Evolutionary conservation across 805 yeast species (phyloP), one percentile per base, ranked within the genome.

Genomic region (Pichia manshurica): DNA sequence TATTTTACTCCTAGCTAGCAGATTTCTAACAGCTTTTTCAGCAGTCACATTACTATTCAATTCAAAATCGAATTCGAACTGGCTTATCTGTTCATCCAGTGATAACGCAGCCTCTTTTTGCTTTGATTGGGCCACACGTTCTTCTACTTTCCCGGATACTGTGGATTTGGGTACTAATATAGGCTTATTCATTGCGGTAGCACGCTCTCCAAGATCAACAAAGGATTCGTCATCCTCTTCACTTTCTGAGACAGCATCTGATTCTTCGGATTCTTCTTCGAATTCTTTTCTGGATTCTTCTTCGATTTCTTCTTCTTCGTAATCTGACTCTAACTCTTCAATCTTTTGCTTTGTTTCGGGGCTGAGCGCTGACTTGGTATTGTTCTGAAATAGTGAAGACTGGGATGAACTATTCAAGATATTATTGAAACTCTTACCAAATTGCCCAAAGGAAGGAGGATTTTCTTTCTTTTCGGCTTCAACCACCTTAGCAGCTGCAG

Each of bases 31-130:
- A 2, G 40, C 50, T n/a, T 36, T 25, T 19, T 40, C 41, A 8
- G 28, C 22, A 3, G 20, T 5, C 5, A 3, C 5, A 5, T 39
- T 19, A n/a, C 10, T 23, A 15, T 17, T 29, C 3, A 39, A 29
- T 12, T 39, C 42, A 31, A 39, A 39, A 19, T 49, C 36, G 13
- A 6, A 39, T 3, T 15, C 20, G 20, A n/a, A 39, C 10, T 9
- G 5, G n/a, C 16, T 35, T n/a, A 23, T 12, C 37, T 39, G 36
- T 17, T 47, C 52, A 17, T 47, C 50, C 12, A 47, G 22, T 29
- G 42, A 23, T 16, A 25, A 12, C 1, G 9, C 20, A 12, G 29
- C 17, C 10, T 9, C 17, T 35, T 20, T 7, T 25, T 7, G n/a
- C n/a, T n/a, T n/a, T n/a, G n/a, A n/a, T n/a, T n/a, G n/a, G n/a